These are phyloP conservation scores for Phlyctochytrium bullatum DNA, from an alignment of 192 early-diverging fungal species.

Conservation along the genomic window DNA sequence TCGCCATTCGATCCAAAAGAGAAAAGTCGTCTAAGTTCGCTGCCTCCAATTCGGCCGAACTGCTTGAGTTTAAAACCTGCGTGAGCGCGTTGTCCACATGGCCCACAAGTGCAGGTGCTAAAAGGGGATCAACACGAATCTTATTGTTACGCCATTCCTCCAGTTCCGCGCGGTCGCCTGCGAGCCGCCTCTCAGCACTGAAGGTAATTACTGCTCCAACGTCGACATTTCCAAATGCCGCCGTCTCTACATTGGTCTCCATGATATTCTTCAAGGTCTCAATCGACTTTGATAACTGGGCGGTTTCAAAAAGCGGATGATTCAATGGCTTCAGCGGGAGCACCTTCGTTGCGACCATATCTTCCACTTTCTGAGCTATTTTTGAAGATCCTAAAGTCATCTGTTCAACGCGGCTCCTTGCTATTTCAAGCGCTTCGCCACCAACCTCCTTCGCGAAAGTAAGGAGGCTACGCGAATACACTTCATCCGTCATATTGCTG, in stretches of 20 bases:
- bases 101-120: conserved; percentile 17
- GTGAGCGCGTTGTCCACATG: conserved; percentile 17
- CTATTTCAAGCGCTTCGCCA: background rate
- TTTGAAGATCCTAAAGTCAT: conserved; percentile 13
- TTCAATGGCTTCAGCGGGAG: background rate
- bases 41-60: conserved; percentile 5
- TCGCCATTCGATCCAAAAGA: background rate
- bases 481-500: conserved; percentile 59
- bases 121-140: conserved; percentile 19
- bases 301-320: background rate
- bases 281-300: background rate
- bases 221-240: conserved; percentile 20
- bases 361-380: background rate
- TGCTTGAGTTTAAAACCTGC: conserved; percentile 5
- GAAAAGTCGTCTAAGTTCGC: conserved; percentile 19
- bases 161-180: conserved; percentile 14
- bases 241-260: conserved; percentile 13
- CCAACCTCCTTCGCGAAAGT: conserved; percentile 33
- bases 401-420: background rate
- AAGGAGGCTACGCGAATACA: conserved; percentile 56
- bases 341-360: background rate
- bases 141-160: conserved; percentile 22
- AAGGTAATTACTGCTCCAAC: conserved; percentile 9
- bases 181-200: conserved; percentile 1
- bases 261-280: background rate